Conservation (phyloP, 805 yeast genomes). For the Wickerhamiella slavikovae region DNA sequence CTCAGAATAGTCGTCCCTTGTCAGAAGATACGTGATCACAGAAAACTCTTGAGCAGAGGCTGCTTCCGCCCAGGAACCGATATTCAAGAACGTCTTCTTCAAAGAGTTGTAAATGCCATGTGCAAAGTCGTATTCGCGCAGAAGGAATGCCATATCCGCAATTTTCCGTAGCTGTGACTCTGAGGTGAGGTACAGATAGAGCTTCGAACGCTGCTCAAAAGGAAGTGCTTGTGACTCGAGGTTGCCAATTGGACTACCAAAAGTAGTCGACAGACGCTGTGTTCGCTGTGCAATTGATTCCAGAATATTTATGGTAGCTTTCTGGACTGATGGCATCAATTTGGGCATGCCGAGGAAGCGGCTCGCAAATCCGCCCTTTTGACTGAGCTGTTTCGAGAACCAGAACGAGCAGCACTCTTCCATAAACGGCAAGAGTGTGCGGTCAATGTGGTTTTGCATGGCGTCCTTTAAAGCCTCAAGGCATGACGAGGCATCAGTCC, state of each 20-base stretch:
- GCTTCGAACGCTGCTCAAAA: too few species aligned
- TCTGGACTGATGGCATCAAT: constrained; percentile 19
- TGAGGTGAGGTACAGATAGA: constrained; percentile 3
- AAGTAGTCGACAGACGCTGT: not conserved
- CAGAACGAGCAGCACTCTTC: constrained; percentile 57
- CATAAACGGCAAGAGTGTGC: constrained; percentile 71
- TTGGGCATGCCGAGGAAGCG: constrained; percentile 48
- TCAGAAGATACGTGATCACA: constrained; percentile 50
- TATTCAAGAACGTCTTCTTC: constrained; percentile 54
- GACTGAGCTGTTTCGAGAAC: constrained; percentile 67
- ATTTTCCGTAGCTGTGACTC: constrained; percentile 62
- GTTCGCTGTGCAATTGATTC: constrained; percentile 1
- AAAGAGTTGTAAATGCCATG: constrained; percentile 65
- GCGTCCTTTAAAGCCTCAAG: too few species aligned
- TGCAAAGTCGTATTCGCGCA: constrained; percentile 75
- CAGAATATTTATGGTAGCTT: constrained; percentile 3
- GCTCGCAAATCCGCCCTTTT: constrained; percentile 54
- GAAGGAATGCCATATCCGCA: constrained; percentile 84
- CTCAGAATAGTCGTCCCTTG: constrained; percentile 15
- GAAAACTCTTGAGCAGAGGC: constrained; percentile 85
- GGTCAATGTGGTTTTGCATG: too few species aligned
- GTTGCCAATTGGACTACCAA: not conserved
- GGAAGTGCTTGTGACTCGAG: too few species aligned
- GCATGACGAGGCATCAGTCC: too few species aligned
- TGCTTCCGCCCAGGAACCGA: constrained; percentile 59